Evolutionary conservation across 176 grass and related monocot species (phyloP), one percentile per base, ranked within the genome.

Genomic region (Juncus effusus): DNA sequence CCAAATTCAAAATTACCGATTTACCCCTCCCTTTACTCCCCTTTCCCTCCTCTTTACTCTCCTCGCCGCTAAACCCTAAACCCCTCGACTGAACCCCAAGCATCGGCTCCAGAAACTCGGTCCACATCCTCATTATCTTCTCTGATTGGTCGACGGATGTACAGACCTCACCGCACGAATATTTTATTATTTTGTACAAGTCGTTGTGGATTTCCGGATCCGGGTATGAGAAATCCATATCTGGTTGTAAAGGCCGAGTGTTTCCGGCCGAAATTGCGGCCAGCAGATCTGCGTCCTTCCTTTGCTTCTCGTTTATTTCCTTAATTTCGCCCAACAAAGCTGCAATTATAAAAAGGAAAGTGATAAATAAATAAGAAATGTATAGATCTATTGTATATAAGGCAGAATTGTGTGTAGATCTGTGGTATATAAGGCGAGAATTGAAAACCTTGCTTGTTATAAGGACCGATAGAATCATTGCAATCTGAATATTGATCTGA

Each of bases 291-390:
- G 90, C 94, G 83, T 93, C 94, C 81, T 90, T 93, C 57, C 86
- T 73, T 84, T 93, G 90, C 78, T 93, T 99, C 80, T 99, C 94
- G 61, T 85, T 93, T 72, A 92, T 99, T 93, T 99, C 94, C 89
- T 93, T 99, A 56, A 99, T 93, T 80, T 99, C 94, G 61, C 80
- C 84, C 78, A 99, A 53, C 59, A 99, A 85, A 79, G 94, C 94
- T 99, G 54, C 83, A 68, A 28, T 14, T 62, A 83, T 56, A 80
- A 53, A 62, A 76, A 55, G 63, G 16, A 78, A 35, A 76, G 71
- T 61, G 76, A 67, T 59, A 67, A 64, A 78, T 41, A 50, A 49
- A 11, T n/a, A 54, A 51, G 42, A 9, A 53, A 39, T 47, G 4
- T 9, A 47, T 47, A 47, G 44, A 47, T 47, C 44, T 9, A 1